These are phyloP conservation scores for Alternaria sp. DNA, from an alignment of 2,329 filamentous ascomycete genomes.

Conservation along the genomic window DNA sequence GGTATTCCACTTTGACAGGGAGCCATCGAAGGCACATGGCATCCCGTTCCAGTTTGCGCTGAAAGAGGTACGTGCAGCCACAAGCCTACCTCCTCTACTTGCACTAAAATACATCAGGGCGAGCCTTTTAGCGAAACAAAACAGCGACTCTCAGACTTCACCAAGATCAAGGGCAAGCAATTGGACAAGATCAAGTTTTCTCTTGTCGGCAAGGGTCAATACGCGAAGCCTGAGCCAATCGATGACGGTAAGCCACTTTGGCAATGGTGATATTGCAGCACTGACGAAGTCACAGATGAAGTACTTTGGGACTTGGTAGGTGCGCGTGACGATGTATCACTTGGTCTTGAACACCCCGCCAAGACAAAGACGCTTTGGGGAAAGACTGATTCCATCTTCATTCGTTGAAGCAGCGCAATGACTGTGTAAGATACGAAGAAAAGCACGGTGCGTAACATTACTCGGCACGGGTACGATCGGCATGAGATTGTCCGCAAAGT, in stretches of 20 bases:
- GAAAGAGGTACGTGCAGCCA: conserved; percentile 65
- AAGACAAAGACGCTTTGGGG: conserved; percentile 66
- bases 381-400: conserved; percentile 69
- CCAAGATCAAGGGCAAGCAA: conserved; percentile 94
- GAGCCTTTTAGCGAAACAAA: conserved; percentile 92
- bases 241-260: conserved; percentile 75
- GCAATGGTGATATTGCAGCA: not conserved
- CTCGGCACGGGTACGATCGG: not conserved
- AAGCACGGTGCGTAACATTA: not conserved
- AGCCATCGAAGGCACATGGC: conserved; percentile 82
- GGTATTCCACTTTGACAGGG: conserved; percentile 92
- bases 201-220: conserved; percentile 68
- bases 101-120: conserved; percentile 59
- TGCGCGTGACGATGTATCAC: conserved; percentile 49
- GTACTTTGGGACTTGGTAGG: conserved; percentile 53
- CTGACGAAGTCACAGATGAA: conserved; percentile 49
- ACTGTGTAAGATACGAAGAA: conserved; percentile 33
- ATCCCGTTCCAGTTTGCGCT: conserved; percentile 91
- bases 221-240: conserved; percentile 81
- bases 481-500: conserved; percentile 4
- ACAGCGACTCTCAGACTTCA: conserved; percentile 90
- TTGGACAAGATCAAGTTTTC: conserved; percentile 99
- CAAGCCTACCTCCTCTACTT: not conserved
- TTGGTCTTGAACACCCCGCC: conserved; percentile 68
- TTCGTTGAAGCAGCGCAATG: conserved; percentile 50